Percentiles rank a stretch among this genome's conserved stretches.
These are phyloP conservation scores for Podila verticillata DNA, from an alignment of 192 early-diverging fungal genomes.

Conservation along the genomic window DNA sequence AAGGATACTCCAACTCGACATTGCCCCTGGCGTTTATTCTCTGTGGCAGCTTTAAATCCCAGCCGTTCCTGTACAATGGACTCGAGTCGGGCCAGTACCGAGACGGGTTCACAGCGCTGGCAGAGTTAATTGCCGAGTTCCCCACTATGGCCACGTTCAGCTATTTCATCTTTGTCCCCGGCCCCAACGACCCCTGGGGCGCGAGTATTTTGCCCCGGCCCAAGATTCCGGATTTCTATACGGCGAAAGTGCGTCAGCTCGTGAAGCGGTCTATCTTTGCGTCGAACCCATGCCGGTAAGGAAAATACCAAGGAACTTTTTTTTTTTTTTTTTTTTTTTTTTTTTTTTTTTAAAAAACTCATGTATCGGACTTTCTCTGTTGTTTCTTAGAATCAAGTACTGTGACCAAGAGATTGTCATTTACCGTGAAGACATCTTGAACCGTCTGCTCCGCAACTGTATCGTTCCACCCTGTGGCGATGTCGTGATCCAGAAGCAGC, in stretches of 20 bases:
- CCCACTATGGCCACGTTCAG: slow-evolving; percentile 60
- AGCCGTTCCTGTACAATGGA: slow-evolving; percentile 72
- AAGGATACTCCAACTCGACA: slow-evolving; percentile 71
- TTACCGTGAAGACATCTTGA: slow-evolving; percentile 87
- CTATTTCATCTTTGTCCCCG: slow-evolving; percentile 94
- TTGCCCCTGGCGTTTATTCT: slow-evolving; percentile 88
- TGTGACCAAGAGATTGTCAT: slow-evolving; percentile 92
- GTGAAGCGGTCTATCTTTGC: slow-evolving; percentile 73
- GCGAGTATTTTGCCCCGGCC: slow-evolving; percentile 77
- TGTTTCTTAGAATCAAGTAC: slow-evolving; percentile 76
- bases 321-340: background rate
- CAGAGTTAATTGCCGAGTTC: slow-evolving; percentile 75
- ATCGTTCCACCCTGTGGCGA: slow-evolving; percentile 66
- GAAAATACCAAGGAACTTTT: background rate
- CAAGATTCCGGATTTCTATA: slow-evolving; percentile 78
- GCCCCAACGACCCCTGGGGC: slow-evolving; percentile 85
- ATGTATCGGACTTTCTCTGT: background rate
- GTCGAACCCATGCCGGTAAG: slow-evolving; percentile 85
- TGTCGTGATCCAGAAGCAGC: slow-evolving; percentile 58
- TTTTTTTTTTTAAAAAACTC: no score
- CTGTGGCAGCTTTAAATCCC: slow-evolving; percentile 87
- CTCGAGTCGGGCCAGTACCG: slow-evolving; percentile 70
- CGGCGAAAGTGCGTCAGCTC: slow-evolving; percentile 64
- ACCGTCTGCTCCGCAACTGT: slow-evolving; percentile 78
- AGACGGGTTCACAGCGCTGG: slow-evolving; percentile 65